Conservation (phyloP, 768 basidiomycete species). For the Boletus barrowsii region DNA sequence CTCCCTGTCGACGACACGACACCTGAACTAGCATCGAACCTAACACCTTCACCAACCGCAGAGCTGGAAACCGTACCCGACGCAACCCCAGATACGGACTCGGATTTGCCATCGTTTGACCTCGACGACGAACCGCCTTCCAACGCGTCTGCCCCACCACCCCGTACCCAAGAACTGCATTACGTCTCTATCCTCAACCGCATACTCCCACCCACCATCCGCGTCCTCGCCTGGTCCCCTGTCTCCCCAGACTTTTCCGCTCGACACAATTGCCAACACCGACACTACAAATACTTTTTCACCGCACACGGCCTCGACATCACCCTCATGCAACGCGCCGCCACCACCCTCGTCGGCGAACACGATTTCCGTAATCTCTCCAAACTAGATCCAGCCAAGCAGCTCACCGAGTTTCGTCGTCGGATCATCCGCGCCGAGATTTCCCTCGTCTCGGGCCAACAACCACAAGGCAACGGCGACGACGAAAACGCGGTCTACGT, state of each 20-base stretch:
- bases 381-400: slow-evolving; percentile 89
- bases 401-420: slow-evolving; percentile 77
- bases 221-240: slow-evolving; percentile 92
- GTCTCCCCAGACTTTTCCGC: slow-evolving; percentile 78
- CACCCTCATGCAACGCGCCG: slow-evolving; percentile 71
- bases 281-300: slow-evolving; percentile 99
- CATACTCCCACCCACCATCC: slow-evolving; percentile 84
- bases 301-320: slow-evolving; percentile 64
- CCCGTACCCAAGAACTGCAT: slow-evolving; percentile 53
- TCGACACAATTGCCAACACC: slow-evolving; percentile 77
- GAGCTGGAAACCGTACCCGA: not conserved
- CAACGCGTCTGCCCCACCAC: slow-evolving; percentile 27
- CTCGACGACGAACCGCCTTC: slow-evolving; percentile 39
- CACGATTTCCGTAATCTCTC: slow-evolving; percentile 97
- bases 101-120: slow-evolving; percentile 28
- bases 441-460: slow-evolving; percentile 35
- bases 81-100: slow-evolving; percentile 7
- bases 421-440: slow-evolving; percentile 67
- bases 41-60: not conserved
- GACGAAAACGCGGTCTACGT: slow-evolving; percentile 50
- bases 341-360: slow-evolving; percentile 69
- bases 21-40: slow-evolving; percentile 10
- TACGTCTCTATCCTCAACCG: slow-evolving; percentile 83
- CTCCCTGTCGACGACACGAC: slow-evolving; percentile 27
- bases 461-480: too few relatives aligned